Evolutionary conservation across 164 flowering plant species (phyloP).

Genomic region (Piper longum): DNA sequence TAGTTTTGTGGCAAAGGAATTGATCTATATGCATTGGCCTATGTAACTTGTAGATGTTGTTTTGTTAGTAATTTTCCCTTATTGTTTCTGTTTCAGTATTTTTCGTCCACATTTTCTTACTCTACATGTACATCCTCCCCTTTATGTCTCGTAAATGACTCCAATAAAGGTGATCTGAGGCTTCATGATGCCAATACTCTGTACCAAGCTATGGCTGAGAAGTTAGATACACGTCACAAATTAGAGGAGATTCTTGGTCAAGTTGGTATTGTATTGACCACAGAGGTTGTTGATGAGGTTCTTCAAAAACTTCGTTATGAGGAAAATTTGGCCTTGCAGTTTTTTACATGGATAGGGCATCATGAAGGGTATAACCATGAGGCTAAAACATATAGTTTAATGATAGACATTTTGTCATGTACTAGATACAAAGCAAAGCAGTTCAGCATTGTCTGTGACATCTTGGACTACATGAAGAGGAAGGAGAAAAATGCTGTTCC

Average conservation of each 20-base stretch:
- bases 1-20: too few relatives aligned
- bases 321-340: slow-evolving; percentile 74
- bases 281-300: slow-evolving; percentile 40
- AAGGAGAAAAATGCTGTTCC: slow-evolving; percentile 50
- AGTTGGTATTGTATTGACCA: slow-evolving; percentile 28
- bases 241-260: slow-evolving; percentile 58
- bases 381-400: slow-evolving; percentile 38
- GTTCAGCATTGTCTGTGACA: slow-evolving; percentile 67
- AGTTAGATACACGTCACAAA: slow-evolving; percentile 17
- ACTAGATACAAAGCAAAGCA: slow-evolving; percentile 71
- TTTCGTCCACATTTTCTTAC: too few relatives aligned
- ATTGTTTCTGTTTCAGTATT: too few relatives aligned
- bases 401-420: slow-evolving; percentile 75
- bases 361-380: slow-evolving; percentile 59
- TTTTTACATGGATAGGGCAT: slow-evolving; percentile 74
- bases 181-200: slow-evolving; percentile 25
- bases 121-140: too few relatives aligned
- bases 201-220: slow-evolving; percentile 27
- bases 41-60: too few relatives aligned
- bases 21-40: too few relatives aligned
- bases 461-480: slow-evolving; percentile 92
- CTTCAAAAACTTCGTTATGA: slow-evolving; percentile 49
- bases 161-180: too few relatives aligned
- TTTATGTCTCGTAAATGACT: too few relatives aligned
- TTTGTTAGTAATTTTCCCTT: too few relatives aligned